Base-by-base conservation (phyloP, 2,329 filamentous ascomycete genomes). In the Acarospora socialis region DNA sequence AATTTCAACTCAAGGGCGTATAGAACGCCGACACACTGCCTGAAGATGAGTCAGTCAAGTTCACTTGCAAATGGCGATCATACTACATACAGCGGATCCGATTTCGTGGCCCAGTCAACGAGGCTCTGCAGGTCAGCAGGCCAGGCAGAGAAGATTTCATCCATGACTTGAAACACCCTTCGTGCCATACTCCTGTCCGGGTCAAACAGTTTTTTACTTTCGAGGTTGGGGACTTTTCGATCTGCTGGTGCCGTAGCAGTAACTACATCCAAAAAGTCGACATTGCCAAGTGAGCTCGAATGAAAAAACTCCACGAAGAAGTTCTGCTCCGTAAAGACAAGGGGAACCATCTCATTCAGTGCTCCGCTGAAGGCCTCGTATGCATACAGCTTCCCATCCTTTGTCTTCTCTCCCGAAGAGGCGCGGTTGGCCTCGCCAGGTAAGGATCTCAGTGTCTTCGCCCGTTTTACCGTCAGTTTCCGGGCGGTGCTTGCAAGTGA, bases 241-340 rank as follows among this genome's bases (percentile, higher is more conserved):
- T 76, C 66, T 24, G 74, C 69, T 5, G 84, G 82, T 15, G 68
- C 59, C 2, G 65, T 64, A 2, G 70, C 66, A 13, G 69, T 64
- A 12, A 94, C 77, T 3, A 77, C 69, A 42, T 95, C 90, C 1
- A 79, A 68, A 49, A 94, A 95, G 49, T 94, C 86, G 10, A 70
- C 58, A 21, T 74, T 77, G 46, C 84, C 77, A 17, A 87, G 65
- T 2, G 83, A 92, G n/a, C 79, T 81, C 16, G 90, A 73, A 46
- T 95, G 87, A 67, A 95, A 95, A 54, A 94, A 90, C 45, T 92
- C 83, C n/a, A 93, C 76, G 29, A 94, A 66, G 50, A 95, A 98
- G 51, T 94, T 95, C 53, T 98, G 87, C 56, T 98, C 90, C 53
- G 87, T 86, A 44, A 83, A 77, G 36, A 94, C 75, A 34, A 92